phyloP scores from a whole-genome alignment of 305 asterid genomes.

The Monarda citriodora region DNA sequence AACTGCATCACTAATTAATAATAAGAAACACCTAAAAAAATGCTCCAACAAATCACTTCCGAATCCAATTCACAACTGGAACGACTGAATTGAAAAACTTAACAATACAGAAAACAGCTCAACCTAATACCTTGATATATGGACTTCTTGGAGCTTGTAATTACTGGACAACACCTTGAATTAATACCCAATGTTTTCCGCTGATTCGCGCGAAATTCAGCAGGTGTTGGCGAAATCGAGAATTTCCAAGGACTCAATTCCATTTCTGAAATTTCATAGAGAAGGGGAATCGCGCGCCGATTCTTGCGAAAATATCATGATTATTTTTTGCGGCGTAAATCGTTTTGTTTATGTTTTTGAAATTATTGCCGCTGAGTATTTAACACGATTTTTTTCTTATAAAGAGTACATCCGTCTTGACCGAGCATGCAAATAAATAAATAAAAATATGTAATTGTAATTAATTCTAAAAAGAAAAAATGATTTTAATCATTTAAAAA shows the following conservation, averaged over 20 bases:
- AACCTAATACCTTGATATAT: conserved; percentile 55
- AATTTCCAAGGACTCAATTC: conserved; percentile 37
- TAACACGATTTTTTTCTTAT: background rate
- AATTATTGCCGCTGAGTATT: conserved; percentile 2
- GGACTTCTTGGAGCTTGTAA: conserved; percentile 38
- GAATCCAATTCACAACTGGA: background rate
- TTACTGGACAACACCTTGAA: conserved; percentile 19
- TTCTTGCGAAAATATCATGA: conserved; percentile 18
- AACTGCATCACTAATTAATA: too few species aligned
- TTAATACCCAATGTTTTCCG: conserved; percentile 7
- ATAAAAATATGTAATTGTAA: too few species aligned
- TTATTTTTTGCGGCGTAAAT: background rate
- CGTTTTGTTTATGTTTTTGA: background rate
- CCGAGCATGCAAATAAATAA: too few species aligned
- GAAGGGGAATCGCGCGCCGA: conserved; percentile 1
- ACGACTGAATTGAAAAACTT: background rate
- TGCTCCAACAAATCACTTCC: background rate
- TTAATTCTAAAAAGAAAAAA: too few species aligned
- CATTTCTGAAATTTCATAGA: conserved; percentile 27
- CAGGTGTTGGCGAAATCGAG: conserved; percentile 31
- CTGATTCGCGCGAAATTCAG: conserved; percentile 21
- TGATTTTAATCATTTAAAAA: too few species aligned
- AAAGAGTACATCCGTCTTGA: too few species aligned
- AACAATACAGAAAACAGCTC: background rate
- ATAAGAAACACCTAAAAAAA: background rate